phyloP scores from a whole-genome alignment of 306 rosid genomes.

The Sophora flavescens region DNA sequence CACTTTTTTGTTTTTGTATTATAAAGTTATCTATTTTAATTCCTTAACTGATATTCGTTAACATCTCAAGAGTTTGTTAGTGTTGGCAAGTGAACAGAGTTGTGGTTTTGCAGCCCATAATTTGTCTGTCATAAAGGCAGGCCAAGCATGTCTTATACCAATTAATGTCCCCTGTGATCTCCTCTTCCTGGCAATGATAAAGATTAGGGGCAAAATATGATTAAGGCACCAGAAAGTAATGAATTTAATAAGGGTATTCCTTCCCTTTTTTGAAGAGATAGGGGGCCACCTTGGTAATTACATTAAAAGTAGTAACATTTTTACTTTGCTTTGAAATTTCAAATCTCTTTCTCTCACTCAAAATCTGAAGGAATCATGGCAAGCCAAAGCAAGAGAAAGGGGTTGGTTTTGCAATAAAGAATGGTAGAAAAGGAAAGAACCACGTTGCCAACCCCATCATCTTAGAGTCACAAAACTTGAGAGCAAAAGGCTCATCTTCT shows the following conservation, averaged over 20 bases:
- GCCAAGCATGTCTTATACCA: constrained; percentile 65
- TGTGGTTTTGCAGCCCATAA: constrained; percentile 44
- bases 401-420: constrained; percentile 64
- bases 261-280: constrained; percentile 41
- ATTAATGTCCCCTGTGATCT: constrained; percentile 52
- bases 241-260: constrained; percentile 44
- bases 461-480: constrained; percentile 43
- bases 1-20: too few species aligned
- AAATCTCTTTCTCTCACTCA: constrained; percentile 50
- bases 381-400: constrained; percentile 73
- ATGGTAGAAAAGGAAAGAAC: constrained; percentile 60
- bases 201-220: constrained; percentile 55
- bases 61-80: constrained; percentile 33
- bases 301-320: constrained; percentile 56
- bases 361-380: constrained; percentile 59
- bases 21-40: too few species aligned
- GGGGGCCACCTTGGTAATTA: constrained; percentile 60
- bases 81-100: constrained; percentile 36
- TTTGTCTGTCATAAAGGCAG: constrained; percentile 60
- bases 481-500: constrained; percentile 44
- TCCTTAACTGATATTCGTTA: too few species aligned
- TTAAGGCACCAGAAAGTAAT: constrained; percentile 50
- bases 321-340: constrained; percentile 69
- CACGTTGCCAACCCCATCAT: constrained; percentile 64
- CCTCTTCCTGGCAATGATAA: constrained; percentile 59